phyloP scores from a whole-genome alignment of 2,329 filamentous ascomycete species.

The Helicocarpus griseus region DNA sequence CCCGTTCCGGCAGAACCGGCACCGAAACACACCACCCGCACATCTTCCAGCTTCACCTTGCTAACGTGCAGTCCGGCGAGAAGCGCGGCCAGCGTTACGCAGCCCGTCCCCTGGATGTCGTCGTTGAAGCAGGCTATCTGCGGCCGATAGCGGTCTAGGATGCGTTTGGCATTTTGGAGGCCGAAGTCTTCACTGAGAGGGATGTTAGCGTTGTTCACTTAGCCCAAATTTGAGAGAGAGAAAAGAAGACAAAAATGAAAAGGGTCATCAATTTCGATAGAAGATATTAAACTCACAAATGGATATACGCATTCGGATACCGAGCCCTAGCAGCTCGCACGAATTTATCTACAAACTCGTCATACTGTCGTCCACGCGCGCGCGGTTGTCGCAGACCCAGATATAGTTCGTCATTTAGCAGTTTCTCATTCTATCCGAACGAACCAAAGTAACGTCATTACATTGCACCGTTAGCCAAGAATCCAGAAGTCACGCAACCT shows the following conservation, averaged over 20 bases:
- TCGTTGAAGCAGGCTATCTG: constrained; percentile 82
- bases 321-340: constrained; percentile 56
- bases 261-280: too few species aligned
- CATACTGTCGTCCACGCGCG: constrained; percentile 61
- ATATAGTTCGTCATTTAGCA: constrained; percentile 69
- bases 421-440: constrained; percentile 50
- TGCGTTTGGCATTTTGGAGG: constrained; percentile 60
- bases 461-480: too few species aligned
- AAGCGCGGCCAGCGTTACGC: constrained; percentile 74
- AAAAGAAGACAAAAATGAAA: background rate
- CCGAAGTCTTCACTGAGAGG: constrained; percentile 63
- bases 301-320: constrained; percentile 73
- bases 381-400: constrained; percentile 61
- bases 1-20: constrained; percentile 74
- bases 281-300: constrained; percentile 46
- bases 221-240: background rate
- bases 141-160: constrained; percentile 66
- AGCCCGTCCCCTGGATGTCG: constrained; percentile 81
- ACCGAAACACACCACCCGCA: constrained; percentile 67
- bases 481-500: too few species aligned
- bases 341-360: constrained; percentile 67
- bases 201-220: background rate
- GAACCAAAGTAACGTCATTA: background rate
- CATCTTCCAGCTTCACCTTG: constrained; percentile 55
- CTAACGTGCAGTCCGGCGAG: constrained; percentile 65